phyloP scores from a whole-genome alignment of 148 eudicot species.

The Cornus kousa region DNA sequence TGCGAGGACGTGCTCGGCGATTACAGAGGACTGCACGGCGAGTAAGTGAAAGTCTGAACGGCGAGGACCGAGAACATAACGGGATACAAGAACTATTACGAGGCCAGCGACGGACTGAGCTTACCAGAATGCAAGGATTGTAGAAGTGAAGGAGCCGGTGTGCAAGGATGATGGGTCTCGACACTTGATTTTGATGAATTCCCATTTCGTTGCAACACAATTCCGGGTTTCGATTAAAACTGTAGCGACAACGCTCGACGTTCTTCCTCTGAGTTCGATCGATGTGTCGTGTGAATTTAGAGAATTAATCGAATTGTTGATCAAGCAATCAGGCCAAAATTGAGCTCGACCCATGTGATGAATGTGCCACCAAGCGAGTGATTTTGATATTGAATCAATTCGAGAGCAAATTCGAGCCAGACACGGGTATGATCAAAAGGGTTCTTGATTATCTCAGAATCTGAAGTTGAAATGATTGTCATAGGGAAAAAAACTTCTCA shows the following conservation, averaged over 20 bases:
- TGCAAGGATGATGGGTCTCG: slow-evolving; percentile 33
- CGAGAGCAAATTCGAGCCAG: slow-evolving; percentile 63
- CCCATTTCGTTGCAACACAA: slow-evolving; percentile 37
- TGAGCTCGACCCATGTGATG: slow-evolving; percentile 44
- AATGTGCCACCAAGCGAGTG: slow-evolving; percentile 50
- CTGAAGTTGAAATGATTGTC: slow-evolving; percentile 52
- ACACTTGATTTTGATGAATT: slow-evolving; percentile 51
- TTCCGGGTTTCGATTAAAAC: slow-evolving; percentile 35
- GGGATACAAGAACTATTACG: no score
- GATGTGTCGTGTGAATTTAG: slow-evolving; percentile 45
- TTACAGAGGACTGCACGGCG: no score
- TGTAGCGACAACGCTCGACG: slow-evolving; percentile 54
- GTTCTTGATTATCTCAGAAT: slow-evolving; percentile 54
- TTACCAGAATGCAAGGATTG: no score
- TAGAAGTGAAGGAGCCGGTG: no score
- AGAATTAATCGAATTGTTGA: slow-evolving; percentile 51
- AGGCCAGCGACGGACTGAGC: no score
- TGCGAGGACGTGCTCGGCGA: no score
- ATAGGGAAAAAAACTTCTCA: no score
- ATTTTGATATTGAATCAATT: slow-evolving; percentile 54
- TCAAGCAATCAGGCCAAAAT: slow-evolving; percentile 53
- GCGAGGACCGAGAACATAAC: no score
- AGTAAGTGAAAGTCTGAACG: no score
- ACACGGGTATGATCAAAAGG: slow-evolving; percentile 34
- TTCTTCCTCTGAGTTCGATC: slow-evolving; percentile 36